Evolutionary conservation across 495 filamentous ascomycete species (phyloP).

Genomic region (Corynascus novoguineensis): DNA sequence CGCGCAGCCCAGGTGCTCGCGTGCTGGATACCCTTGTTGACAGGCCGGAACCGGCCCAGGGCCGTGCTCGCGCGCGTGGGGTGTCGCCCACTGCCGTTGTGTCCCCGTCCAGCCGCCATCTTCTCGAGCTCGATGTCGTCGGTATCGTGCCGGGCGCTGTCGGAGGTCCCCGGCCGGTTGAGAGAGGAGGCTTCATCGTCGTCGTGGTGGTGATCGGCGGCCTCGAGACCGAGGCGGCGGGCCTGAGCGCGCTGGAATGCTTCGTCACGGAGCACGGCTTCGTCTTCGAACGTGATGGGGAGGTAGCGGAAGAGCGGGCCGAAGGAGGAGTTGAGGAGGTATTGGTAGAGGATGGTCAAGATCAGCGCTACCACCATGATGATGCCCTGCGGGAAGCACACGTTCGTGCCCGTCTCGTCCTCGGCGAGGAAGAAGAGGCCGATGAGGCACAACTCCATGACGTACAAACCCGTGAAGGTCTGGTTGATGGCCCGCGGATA

Average conservation of each 20-base stretch:
- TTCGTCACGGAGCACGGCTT: constrained; percentile 81
- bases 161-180: background rate
- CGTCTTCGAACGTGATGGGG: constrained; percentile 93
- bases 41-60: constrained; percentile 35
- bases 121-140: constrained; percentile 58
- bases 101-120: constrained; percentile 10
- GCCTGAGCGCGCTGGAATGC: constrained; percentile 77
- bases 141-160: background rate
- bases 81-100: constrained; percentile 5
- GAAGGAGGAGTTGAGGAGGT: constrained; percentile 78
- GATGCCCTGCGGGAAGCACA: constrained; percentile 77
- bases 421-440: constrained; percentile 85
- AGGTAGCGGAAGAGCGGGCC: constrained; percentile 81
- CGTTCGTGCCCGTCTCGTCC: constrained; percentile 51
- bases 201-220: constrained; percentile 47
- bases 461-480: constrained; percentile 87
- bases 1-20: constrained; percentile 46
- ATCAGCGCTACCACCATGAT: constrained; percentile 75
- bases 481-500: constrained; percentile 95
- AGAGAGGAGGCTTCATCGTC: constrained; percentile 32
- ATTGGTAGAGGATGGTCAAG: constrained; percentile 75
- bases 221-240: constrained; percentile 48
- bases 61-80: constrained; percentile 18
- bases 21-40: constrained; percentile 38
- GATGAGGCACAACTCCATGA: constrained; percentile 87